Evolutionary conservation across 805 yeast species (phyloP).

Genomic region (Candida multigemmis): DNA sequence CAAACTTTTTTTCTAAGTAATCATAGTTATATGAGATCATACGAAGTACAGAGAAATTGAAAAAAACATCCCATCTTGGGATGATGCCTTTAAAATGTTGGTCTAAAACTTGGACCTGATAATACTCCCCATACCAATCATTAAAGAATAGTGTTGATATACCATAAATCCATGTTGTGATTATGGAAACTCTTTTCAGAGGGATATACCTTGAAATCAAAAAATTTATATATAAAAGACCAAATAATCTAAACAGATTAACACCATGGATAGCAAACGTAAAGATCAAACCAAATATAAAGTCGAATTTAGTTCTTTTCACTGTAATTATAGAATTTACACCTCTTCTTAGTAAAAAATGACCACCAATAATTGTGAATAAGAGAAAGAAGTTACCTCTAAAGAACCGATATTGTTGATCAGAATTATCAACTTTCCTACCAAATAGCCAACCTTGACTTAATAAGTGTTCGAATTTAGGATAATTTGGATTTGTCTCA

Average conservation of each 20-base stretch:
- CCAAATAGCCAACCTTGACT: conserved; percentile 87
- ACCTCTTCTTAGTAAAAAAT: conserved; percentile 39
- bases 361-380: conserved; percentile 44
- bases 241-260: conserved; percentile 51
- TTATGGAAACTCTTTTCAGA: conserved; percentile 28
- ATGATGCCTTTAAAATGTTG: conserved; percentile 63
- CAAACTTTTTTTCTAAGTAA: conserved; percentile 37
- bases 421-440: conserved; percentile 87
- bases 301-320: conserved; percentile 58
- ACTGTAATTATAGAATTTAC: conserved; percentile 9
- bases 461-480: conserved; percentile 48
- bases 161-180: conserved; percentile 68
- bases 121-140: conserved; percentile 50
- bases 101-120: conserved; percentile 53
- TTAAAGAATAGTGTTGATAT: conserved; percentile 71
- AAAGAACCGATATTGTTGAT: conserved; percentile 79
- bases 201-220: conserved; percentile 32
- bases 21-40: conserved; percentile 81
- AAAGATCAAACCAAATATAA: conserved; percentile 60
- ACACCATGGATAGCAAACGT: conserved; percentile 74
- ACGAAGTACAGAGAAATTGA: conserved; percentile 80
- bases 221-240: conserved; percentile 50
- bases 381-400: conserved; percentile 69
- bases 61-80: conserved; percentile 92
- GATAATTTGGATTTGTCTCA: conserved; percentile 66